Base-by-base conservation (phyloP, 805 yeast species). In the Sugiyamaella marilandica region DNA sequence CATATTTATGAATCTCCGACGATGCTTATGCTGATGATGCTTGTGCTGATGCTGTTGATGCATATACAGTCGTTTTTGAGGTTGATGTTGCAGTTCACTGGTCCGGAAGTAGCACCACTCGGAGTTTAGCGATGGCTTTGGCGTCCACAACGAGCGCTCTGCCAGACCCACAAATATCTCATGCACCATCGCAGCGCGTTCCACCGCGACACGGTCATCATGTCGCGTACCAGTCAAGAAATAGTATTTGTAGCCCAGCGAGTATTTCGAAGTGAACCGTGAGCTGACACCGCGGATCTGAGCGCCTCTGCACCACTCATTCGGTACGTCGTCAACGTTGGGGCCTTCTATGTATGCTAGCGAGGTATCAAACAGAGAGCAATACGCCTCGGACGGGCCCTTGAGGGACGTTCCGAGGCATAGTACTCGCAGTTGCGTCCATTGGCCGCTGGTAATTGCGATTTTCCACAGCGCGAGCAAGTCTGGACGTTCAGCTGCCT, bases 271-370 rank as follows among this genome's bases (percentile, higher is more conserved):
- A 1, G 52, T 48, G 33, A 54, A 54, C 18, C 55, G 26, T 31
- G 31, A 19, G 47, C 57, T 47, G 7, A 52, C 34, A 8, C 55
- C 53, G n/a, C 18, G 31, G 16, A 21, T 34, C 13, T 11, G 10
- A 18, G 24, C 33, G 8, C 54, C 56, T 10, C 26, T 24, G 11
- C 14, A 35, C 53, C 53, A 50, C 10, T 35, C 9, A 13, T 16
- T 24, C 35, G 45, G 53, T 14, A 29, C 94, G 85, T 74, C 83
- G 91, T 57, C 85, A 86, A 69, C 71, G 86, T 61, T 94, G 11
- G 57, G 57, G 2, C 57, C 55, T 21, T 54, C 57, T 10, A 54
- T 47, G 43, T 54, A 54, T 8, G 21, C 31, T 21, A 54, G 41
- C n/a, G 45, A 18, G 10, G 46, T 41, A 11, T 10, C 32, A 26